phyloP scores from a whole-genome alignment of 2,329 filamentous ascomycete species.

The Pseudovirgaria hyperparasitica region DNA sequence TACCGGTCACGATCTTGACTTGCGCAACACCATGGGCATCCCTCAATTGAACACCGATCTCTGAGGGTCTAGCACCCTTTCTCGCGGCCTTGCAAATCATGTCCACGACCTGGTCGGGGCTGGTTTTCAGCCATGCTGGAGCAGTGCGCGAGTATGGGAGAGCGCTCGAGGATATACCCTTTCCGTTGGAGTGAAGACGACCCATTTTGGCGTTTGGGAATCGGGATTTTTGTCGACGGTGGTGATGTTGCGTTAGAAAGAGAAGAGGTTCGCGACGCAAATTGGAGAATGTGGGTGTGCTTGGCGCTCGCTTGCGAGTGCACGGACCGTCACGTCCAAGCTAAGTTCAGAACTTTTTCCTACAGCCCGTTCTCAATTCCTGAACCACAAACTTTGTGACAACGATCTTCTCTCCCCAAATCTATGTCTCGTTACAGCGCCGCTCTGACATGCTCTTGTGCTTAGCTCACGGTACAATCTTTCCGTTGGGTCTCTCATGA shows the following conservation, averaged over 20 bases:
- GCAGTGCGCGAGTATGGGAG: constrained; percentile 91
- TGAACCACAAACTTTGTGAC: too few species aligned
- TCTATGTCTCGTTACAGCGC: too few species aligned
- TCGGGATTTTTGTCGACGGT: constrained; percentile 13
- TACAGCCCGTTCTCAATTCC: too few species aligned
- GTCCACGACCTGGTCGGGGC: constrained; percentile 94
- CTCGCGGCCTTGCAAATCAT: constrained; percentile 98
- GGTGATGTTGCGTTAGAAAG: constrained; percentile 9
- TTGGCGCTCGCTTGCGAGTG: constrained; percentile 11
- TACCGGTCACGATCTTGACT: constrained; percentile 95
- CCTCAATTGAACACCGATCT: constrained; percentile 97
- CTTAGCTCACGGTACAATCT: background rate
- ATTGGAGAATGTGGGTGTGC: constrained; percentile 2
- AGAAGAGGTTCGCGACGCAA: constrained; percentile 6
- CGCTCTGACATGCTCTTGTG: background rate
- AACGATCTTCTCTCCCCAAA: too few species aligned
- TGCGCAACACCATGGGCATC: constrained; percentile 97
- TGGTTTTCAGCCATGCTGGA: constrained; percentile 97
- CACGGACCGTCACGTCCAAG: constrained; percentile 9
- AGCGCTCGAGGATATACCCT: constrained; percentile 94
- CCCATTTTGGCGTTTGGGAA: constrained; percentile 54
- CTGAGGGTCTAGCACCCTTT: constrained; percentile 96
- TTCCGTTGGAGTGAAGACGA: constrained; percentile 98
- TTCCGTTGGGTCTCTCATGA: background rate
- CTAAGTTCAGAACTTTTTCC: too few species aligned